Conservation (phyloP, 2,329 filamentous ascomycete species). For the Aspergillus piperis region DNA sequence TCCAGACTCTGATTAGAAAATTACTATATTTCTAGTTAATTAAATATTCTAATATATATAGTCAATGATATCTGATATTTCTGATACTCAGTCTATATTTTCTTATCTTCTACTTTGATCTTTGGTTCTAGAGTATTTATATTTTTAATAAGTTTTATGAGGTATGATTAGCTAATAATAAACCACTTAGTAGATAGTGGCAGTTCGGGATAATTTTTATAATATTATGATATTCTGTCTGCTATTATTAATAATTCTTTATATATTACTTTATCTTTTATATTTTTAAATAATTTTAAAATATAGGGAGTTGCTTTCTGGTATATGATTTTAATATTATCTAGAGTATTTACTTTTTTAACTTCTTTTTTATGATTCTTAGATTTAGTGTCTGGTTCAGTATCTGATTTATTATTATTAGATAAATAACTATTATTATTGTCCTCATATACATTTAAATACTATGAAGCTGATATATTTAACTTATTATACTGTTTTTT, state of each 20-base stretch:
- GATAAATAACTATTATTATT: too few relatives aligned
- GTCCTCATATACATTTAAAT: too few relatives aligned
- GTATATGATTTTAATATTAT: not conserved
- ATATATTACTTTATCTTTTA: not conserved
- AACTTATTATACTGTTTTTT: too few relatives aligned
- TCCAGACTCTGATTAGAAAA: not conserved
- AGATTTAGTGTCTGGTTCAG: too few relatives aligned
- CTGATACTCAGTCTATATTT: not conserved
- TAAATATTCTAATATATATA: not conserved
- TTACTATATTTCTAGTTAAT: not conserved
- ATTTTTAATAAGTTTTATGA: not conserved
- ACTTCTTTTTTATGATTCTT: not conserved
- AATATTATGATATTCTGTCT: not conserved
- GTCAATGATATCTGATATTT: not conserved
- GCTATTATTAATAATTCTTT: not conserved
- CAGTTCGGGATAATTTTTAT: not conserved
- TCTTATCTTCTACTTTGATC: not conserved
- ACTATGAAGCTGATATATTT: too few relatives aligned
- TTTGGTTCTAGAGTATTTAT: not conserved
- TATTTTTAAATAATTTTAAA: not conserved
- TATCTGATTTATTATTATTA: too few relatives aligned
- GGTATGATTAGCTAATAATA: too few relatives aligned
- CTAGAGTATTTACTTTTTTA: not conserved
- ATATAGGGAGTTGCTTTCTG: not conserved
- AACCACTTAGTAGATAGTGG: fast-evolving